Conservation (phyloP, 495 filamentous ascomycete species). For the Physcia stellaris region DNA sequence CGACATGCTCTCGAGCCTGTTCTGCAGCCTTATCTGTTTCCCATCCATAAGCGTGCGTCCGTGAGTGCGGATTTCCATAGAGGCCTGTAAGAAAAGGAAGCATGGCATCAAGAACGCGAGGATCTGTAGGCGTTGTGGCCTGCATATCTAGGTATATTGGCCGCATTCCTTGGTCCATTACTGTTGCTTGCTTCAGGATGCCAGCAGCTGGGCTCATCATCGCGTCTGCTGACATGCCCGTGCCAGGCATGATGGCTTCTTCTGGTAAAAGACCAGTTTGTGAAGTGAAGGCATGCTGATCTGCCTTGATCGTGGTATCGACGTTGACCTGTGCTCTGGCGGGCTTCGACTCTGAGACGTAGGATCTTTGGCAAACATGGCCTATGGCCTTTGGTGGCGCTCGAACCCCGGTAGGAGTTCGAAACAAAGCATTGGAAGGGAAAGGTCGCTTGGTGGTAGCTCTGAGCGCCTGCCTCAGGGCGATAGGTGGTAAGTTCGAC, state of each 20-base stretch:
- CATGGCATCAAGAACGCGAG: constrained; percentile 92
- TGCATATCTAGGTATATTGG: constrained; percentile 99
- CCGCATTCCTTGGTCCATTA: constrained; percentile 86
- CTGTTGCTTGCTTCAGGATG: constrained; percentile 80
- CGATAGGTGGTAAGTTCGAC: constrained; percentile 56
- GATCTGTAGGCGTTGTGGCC: constrained; percentile 92
- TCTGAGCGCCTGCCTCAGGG: constrained; percentile 66
- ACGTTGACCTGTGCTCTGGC: constrained; percentile 70
- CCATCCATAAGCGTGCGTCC: constrained; percentile 98
- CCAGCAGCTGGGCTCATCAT: constrained; percentile 73
- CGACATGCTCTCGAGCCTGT: constrained; percentile 68
- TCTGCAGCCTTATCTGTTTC: constrained; percentile 92
- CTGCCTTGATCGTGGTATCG: constrained; percentile 68
- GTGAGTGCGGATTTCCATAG: constrained; percentile 94
- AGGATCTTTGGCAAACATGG: constrained; percentile 36
- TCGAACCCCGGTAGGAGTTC: constrained; percentile 28
- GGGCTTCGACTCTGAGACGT: constrained; percentile 74
- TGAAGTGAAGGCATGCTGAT: constrained; percentile 64
- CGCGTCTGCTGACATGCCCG: constrained; percentile 44
- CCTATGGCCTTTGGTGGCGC: constrained; percentile 25
- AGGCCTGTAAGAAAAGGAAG: constrained; percentile 84
- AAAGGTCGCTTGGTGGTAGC: constrained; percentile 44
- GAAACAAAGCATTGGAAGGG: constrained; percentile 28
- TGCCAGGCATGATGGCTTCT: constrained; percentile 40
- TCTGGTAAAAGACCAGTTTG: constrained; percentile 51